Evolutionary conservation across 106 monocot genomes (phyloP).

Genomic region (Triglochin maritima): DNA sequence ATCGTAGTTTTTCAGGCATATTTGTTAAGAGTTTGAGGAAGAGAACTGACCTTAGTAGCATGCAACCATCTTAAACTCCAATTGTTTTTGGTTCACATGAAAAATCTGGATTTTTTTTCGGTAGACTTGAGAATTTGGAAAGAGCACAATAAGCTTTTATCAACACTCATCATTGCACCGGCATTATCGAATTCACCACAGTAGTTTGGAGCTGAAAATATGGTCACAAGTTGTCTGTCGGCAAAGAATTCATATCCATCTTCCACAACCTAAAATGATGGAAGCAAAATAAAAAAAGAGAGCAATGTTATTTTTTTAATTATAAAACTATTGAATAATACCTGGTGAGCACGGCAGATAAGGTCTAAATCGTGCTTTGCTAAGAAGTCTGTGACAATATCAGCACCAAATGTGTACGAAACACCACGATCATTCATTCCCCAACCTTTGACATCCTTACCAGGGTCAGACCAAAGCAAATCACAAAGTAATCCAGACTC

Average conservation of each 20-base stretch:
- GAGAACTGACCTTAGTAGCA: too few species aligned
- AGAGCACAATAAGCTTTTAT: slow-evolving; percentile 21
- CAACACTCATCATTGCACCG: slow-evolving; percentile 26
- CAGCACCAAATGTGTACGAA: slow-evolving; percentile 22
- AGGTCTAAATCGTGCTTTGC: slow-evolving; percentile 17
- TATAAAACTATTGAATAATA: neutral
- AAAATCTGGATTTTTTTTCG: slow-evolving; percentile 6
- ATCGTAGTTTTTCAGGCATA: too few species aligned
- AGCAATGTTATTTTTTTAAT: neutral
- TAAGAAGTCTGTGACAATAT: slow-evolving; percentile 17
- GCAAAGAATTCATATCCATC: slow-evolving; percentile 27
- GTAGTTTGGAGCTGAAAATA: slow-evolving; percentile 24
- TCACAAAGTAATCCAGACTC: slow-evolving; percentile 20
- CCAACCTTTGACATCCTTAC: slow-evolving; percentile 11
- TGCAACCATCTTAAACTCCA: too few species aligned
- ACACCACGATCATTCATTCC: slow-evolving; percentile 20
- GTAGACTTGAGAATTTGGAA: slow-evolving; percentile 22
- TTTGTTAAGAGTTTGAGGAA: too few species aligned
- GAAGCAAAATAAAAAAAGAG: neutral
- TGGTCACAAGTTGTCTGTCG: slow-evolving; percentile 20
- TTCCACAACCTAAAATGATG: slow-evolving; percentile 10
- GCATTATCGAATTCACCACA: slow-evolving; percentile 23
- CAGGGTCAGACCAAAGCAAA: slow-evolving; percentile 23
- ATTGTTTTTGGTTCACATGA: too few species aligned
- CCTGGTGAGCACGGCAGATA: slow-evolving; percentile 23